A percentile compares a stretch with the other conserved stretches of the same genome.
Conservation (phyloP, 129 eudicot species). For the Flaveria brownii region DNA sequence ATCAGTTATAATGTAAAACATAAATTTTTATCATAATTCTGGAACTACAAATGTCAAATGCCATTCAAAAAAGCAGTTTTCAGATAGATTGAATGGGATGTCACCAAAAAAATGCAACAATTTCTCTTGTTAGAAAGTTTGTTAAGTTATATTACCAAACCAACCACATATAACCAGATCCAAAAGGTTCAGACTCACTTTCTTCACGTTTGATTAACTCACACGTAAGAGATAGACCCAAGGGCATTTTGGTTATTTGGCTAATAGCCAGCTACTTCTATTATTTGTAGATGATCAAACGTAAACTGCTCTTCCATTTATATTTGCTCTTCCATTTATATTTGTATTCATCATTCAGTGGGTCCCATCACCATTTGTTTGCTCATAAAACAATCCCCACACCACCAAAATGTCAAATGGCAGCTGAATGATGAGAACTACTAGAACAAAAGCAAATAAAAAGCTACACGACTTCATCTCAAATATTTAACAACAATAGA, state of each 20-base stretch:
- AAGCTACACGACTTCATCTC: neutral
- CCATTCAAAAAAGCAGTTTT: neutral
- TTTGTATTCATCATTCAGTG: neutral
- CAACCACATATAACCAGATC: neutral
- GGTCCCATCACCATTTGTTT: neutral
- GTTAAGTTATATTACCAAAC: slow-evolving; percentile 1
- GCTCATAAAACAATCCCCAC: neutral
- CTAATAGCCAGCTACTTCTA: neutral
- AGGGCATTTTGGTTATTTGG: neutral
- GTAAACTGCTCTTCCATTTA: neutral
- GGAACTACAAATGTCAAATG: neutral
- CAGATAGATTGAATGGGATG: neutral
- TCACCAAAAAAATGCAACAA: neutral
- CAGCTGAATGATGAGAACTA: neutral
- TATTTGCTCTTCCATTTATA: neutral
- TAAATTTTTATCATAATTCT: neutral
- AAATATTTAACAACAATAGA: neutral
- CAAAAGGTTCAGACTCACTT: neutral
- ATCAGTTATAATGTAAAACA: neutral
- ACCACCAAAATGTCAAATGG: neutral
- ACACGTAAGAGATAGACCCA: neutral
- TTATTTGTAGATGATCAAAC: neutral
- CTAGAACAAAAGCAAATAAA: neutral
- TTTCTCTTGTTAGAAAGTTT: neutral
- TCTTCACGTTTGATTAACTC: neutral